Evolutionary conservation across 2,329 filamentous ascomycete species (phyloP), one percentile per base, ranked within the genome.

Genomic region (Diaporthe sp.): DNA sequence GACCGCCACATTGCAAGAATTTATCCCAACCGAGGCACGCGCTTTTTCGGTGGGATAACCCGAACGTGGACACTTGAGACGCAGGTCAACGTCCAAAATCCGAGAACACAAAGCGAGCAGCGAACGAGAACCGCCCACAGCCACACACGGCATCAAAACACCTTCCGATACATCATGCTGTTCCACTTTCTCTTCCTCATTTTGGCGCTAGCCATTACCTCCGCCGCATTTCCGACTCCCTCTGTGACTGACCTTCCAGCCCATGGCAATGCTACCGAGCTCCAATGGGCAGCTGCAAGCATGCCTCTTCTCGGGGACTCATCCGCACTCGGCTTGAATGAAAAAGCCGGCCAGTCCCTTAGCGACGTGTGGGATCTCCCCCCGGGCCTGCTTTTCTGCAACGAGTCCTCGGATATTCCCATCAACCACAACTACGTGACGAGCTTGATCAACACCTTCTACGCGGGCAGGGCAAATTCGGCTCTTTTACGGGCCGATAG

Each of bases 251-350:
- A 4, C 6, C 10, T 53, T 39, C 8, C 12, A 9, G 12, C 22
- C 1, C 47, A 10, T 39, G 22, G 13, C 31, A 4, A 25, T 3
- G 3, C 2, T 3, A 2, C 2, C 6, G 12, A 37, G 10, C 2
- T n/a, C 12, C 7, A 39, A 39, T 28, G 28, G 31, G 47, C 47
- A 20, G 22, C 7, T 28, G 31, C 44, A 7, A 53, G 2, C 3
- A 15, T 63, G 13, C 6, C 60, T 12, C 22, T 20, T 51, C 2
- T 17, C 4, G 5, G 2, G 20, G 1, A 10, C 0, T n/a, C 44
- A 20, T 9, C 44, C 22, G 13, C n/a, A 0, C 4, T 53, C 15
- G 22, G n/a, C 28, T 15, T 25, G 2, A 4, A 20, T 10, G 10
- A 2, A 1, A 9, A 2, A 13, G 20, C 2, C 17, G 31, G 6